Percentiles rank a stretch among this genome's conserved stretches.
Conservation (phyloP, 2,329 filamentous ascomycete species). For the Exophiala calicioides region DNA sequence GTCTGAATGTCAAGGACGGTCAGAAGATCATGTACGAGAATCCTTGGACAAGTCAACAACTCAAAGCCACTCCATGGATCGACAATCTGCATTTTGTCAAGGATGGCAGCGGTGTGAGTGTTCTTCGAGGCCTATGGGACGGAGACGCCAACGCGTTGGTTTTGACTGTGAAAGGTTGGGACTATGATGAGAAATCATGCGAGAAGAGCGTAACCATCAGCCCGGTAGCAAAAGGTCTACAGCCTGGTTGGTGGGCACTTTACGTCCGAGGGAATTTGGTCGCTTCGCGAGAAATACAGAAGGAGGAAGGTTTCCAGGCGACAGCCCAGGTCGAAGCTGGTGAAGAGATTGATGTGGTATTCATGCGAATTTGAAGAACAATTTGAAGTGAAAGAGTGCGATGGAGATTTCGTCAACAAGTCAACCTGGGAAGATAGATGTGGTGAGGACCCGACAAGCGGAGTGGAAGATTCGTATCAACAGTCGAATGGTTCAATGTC, state of each 20-base stretch:
- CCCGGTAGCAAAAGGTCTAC: constrained; percentile 6
- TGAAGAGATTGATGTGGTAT: constrained; percentile 19
- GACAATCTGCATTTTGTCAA: constrained; percentile 16
- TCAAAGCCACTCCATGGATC: constrained; percentile 16
- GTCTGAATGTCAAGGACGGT: constrained; percentile 23
- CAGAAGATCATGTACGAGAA: constrained; percentile 24
- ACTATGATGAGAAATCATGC: constrained; percentile 9
- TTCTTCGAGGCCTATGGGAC: constrained; percentile 23
- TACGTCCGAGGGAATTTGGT: constrained; percentile 15
- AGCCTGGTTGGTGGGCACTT: constrained; percentile 11
- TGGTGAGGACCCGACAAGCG: too few relatives aligned
- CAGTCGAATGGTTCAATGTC: too few relatives aligned
- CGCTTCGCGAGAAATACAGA: constrained; percentile 1
- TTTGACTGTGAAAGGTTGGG: constrained; percentile 21
- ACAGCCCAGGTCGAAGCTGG: constrained; percentile 5
- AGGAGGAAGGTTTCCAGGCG: constrained; percentile 3
- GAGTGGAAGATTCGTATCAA: too few relatives aligned
- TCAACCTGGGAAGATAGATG: too few relatives aligned
- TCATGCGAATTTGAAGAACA: too few relatives aligned
- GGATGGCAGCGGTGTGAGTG: constrained; percentile 12
- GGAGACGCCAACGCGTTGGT: constrained; percentile 9
- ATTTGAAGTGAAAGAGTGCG: too few relatives aligned
- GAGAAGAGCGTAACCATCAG: constrained; percentile 8
- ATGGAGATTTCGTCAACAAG: too few relatives aligned
- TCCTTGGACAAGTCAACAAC: constrained; percentile 16